Evolutionary conservation across 257 asterid genomes (phyloP).

Genomic region (Nicotiana noctiflora): DNA sequence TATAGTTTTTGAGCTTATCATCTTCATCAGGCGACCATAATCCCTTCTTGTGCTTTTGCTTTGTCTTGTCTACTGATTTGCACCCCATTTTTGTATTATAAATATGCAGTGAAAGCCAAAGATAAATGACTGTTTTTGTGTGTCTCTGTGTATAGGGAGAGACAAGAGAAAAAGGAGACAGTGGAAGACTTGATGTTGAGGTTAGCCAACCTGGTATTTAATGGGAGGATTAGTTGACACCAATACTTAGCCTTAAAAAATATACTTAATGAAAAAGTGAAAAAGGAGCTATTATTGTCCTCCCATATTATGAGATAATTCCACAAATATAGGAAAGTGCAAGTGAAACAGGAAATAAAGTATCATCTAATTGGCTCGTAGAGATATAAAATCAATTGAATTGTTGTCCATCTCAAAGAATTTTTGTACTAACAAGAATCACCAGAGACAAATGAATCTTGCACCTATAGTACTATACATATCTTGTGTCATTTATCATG

Average conservation of each 20-base stretch:
- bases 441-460: background rate
- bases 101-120: background rate
- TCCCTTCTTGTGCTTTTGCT: conserved; percentile 66
- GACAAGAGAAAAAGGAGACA: background rate
- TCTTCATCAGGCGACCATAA: conserved; percentile 94
- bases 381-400: background rate
- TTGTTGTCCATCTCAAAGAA: conserved; percentile 1
- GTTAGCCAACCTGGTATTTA: conserved; percentile 22
- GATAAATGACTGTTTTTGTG: background rate
- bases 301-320: conserved; percentile 7
- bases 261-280: background rate
- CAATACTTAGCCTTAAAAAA: background rate
- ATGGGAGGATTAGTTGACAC: conserved; percentile 25
- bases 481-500: conserved; percentile 42
- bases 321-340: background rate
- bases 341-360: background rate
- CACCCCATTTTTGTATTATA: conserved; percentile 32
- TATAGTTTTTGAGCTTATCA: conserved; percentile 56
- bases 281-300: background rate
- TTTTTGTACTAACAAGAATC: background rate
- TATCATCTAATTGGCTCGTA: background rate
- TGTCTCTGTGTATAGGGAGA: background rate
- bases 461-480: background rate
- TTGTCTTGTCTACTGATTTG: conserved; percentile 29
- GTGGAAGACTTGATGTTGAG: conserved; percentile 20